phyloP scores from a whole-genome alignment of 441 rosid species.

The Manihot esculenta region DNA sequence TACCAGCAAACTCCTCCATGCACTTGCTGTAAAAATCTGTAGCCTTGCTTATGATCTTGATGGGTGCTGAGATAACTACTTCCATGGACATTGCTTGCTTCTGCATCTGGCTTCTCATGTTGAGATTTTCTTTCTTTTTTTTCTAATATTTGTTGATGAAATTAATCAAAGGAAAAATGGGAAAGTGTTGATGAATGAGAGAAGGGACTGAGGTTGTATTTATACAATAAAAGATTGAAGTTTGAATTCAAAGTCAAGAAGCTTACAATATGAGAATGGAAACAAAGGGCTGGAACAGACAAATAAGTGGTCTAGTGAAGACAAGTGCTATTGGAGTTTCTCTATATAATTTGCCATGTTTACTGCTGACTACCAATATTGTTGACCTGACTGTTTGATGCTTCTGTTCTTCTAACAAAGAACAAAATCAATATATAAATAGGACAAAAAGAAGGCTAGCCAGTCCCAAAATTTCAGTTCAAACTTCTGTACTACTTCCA shows the following conservation, averaged over 20 bases:
- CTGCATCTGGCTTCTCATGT: neutral
- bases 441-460: neutral
- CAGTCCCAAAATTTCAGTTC: neutral
- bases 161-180: neutral
- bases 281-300: too few species aligned
- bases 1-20: neutral
- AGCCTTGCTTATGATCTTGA: constrained; percentile 2
- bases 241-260: too few species aligned
- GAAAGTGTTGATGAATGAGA: neutral
- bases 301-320: too few species aligned
- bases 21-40: neutral
- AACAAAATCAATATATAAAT: neutral
- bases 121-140: too few species aligned
- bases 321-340: too few species aligned
- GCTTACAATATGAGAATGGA: too few species aligned
- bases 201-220: too few species aligned
- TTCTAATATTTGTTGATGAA: neutral
- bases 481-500: neutral
- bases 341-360: too few species aligned
- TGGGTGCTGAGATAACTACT: neutral
- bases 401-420: too few species aligned
- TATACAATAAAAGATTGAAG: too few species aligned
- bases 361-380: too few species aligned
- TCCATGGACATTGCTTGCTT: neutral
- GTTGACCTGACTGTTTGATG: too few species aligned